phyloP scores from a whole-genome alignment of 352 stramenopile genomes.

The Globisporangium parvum region DNA sequence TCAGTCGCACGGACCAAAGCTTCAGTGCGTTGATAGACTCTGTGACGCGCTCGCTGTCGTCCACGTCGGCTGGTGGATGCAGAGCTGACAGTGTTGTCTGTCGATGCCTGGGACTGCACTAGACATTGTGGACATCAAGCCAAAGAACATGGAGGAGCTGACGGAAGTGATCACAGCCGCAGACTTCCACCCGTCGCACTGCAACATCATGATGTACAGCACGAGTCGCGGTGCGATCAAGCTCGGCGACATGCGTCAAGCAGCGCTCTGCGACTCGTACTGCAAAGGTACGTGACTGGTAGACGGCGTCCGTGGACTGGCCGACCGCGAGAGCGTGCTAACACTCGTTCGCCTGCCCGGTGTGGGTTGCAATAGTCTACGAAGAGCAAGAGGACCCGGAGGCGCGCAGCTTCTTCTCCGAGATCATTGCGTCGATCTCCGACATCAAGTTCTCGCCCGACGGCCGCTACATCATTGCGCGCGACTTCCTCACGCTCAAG shows the following conservation, averaged over 20 bases:
- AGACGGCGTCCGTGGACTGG: no score
- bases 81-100: not conserved
- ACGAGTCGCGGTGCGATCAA: conserved; percentile 91
- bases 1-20: conserved; percentile 86
- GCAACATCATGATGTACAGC: conserved; percentile 95
- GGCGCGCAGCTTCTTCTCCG: conserved; percentile 90
- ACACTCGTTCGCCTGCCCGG: no score
- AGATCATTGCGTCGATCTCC: conserved; percentile 95
- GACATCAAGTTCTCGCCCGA: conserved; percentile 93
- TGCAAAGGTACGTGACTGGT: conserved; percentile 75
- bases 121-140: conserved; percentile 97
- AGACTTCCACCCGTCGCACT: conserved; percentile 92
- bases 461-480: conserved; percentile 91
- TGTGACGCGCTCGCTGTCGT: not conserved
- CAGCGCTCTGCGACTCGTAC: conserved; percentile 85
- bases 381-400: conserved; percentile 79
- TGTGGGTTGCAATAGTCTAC: conserved; percentile 66
- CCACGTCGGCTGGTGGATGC: not conserved
- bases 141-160: conserved; percentile 95
- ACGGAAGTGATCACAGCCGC: conserved; percentile 95
- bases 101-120: not conserved
- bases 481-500: conserved; percentile 95
- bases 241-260: conserved; percentile 89
- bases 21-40: conserved; percentile 65
- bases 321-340: no score